Base-by-base conservation (phyloP, 345 rosid species). In the Limnanthes douglasii region DNA sequence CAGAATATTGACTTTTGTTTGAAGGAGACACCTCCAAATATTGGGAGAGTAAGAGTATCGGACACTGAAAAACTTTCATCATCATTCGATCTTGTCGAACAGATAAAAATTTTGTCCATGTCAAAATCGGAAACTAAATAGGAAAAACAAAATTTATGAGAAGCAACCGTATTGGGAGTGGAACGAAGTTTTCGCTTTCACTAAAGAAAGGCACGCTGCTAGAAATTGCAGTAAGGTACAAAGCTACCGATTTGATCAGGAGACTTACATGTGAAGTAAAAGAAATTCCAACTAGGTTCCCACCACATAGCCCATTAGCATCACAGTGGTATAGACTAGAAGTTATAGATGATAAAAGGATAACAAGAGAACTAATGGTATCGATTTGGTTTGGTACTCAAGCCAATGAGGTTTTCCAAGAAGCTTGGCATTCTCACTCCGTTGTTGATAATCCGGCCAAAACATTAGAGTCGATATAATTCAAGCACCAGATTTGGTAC, bases 341-440 rank as follows among this genome's bases (percentile, higher is more conserved):
- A 32, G 57, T 59, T 41, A 3, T 8, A 73, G 33, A 62, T 11
- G 51, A 43, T 48, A 26, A 18, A 4, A 34, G 13, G 35, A 60
- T 40, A 11, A 55, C 23, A 19, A 66, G 71, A 22, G 66, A 65
- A 48, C 41, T 65, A 40, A 60, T 65, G 70, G 22, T 65, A n/a
- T 50, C 57, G 31, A 46, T 65, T 2, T 65, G 71, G 66, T 33
- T 61, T 57, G 99, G 99, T 31, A 85, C 96, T n/a, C 99, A 85
- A 40, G 99, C 96, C 2, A 94, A 92, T 26, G 99, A 81, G 57
- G 77, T 93, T 28, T 92, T 85, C 52, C 67, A 86, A 0, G 93
- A 85, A 25, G 94, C 94, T 41, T 66, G 18, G 1, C 50, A 15
- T 65, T 73, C 14, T 32, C 69, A 24, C 74, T 77, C 26, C 46